phyloP scores from a whole-genome alignment of 140 eudicot genomes.

The Senecio squalidus region DNA sequence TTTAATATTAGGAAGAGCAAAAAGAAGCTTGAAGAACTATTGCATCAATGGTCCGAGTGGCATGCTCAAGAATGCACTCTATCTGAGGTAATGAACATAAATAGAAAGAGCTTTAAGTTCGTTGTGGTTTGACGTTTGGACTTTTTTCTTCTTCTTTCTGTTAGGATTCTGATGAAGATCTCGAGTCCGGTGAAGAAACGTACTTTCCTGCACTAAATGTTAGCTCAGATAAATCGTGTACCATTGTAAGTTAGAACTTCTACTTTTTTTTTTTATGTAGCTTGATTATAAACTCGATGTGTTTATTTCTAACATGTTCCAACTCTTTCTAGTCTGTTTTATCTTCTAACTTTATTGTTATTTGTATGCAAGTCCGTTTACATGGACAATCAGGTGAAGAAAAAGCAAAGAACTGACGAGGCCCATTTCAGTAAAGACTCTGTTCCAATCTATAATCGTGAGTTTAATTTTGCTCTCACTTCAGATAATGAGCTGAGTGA shows the following conservation, averaged over 20 bases:
- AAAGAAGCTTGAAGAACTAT: conserved; percentile 42
- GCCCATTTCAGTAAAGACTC: conserved; percentile 34
- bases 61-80: conserved; percentile 36
- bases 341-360: background rate
- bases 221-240: conserved; percentile 10
- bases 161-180: conserved; percentile 25
- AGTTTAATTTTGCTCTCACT: conserved; percentile 36
- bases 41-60: conserved; percentile 49
- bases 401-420: conserved; percentile 35
- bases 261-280: background rate
- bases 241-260: conserved; percentile 22
- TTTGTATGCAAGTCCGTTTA: conserved; percentile 48
- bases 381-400: conserved; percentile 60
- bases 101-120: background rate
- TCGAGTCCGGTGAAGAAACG: conserved; percentile 30
- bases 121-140: background rate
- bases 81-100: conserved; percentile 23
- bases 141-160: background rate
- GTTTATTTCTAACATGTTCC: background rate
- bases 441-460: conserved; percentile 73
- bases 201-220: conserved; percentile 30
- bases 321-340: background rate
- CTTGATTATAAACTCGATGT: background rate
- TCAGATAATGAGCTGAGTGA: conserved; percentile 41
- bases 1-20: conserved; percentile 35